Evolutionary conservation across 306 rosid species (phyloP), one percentile per base, ranked within the genome.

Genomic region (Herpetospermum pedunculosum): DNA sequence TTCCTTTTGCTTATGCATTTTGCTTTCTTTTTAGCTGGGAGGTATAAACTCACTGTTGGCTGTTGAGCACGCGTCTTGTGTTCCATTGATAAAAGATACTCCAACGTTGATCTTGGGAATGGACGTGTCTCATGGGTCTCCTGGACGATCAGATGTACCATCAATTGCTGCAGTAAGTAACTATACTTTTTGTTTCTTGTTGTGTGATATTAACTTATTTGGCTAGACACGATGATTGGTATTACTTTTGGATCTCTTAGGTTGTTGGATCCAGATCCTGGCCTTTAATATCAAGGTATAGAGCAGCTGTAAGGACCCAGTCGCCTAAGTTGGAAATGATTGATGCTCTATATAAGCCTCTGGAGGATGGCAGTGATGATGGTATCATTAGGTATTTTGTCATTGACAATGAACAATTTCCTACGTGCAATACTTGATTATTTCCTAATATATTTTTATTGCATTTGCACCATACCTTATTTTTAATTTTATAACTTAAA

Each of bases 51-150:
- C 96, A 71, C 74, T 94, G 87, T 82, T 94, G 85, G 88, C 87
- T 60, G 54, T 89, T n/a, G 98, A 94, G 83, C 82, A 86, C 60
- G 87, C 87, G 62, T 81, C 91, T 72, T 12, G 81, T 79, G 78
- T 94, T 79, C 97, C 97, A 38, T 47, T 89, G 37, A 79, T 93
- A 38, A 86, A 84, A 75, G 96, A 89, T 79, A 83, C 83, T 67
- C 94, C 98, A 50, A 93, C 98, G 2, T 70, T 93, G 87, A 93
- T 93, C 81, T 78, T 94, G 85, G 98, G 98, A 47, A 89, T 94
- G 92, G 98, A 94, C 78, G 97, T 91, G 28, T 94, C 97, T 35
- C 98, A 91, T 54, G 87, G 89, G 35, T 84, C 94, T 71, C 89
- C 85, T 62, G 88, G 92, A 50, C 85, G 63, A 57, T 82, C 94